Base-by-base conservation (phyloP, 208 protist genomes). In the Blechomonas ayalai region DNA sequence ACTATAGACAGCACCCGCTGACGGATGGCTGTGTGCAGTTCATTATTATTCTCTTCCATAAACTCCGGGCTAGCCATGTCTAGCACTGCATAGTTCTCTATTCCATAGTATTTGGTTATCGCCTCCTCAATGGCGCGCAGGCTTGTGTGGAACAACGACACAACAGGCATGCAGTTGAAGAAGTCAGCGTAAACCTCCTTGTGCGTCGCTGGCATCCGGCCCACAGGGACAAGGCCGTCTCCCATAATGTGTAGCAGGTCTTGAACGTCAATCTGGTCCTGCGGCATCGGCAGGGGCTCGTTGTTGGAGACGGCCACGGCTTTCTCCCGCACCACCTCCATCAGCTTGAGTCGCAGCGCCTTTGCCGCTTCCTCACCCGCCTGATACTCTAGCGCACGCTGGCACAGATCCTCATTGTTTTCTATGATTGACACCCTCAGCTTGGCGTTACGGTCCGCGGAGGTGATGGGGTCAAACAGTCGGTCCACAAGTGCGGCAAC, bases 181-280 rank as follows among this genome's bases (percentile, higher is more conserved):
- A 98, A 98, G 39, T 98, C 90, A 19, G 87, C 73, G 71, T 97
- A 98, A 7, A 97, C 85, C n/a, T 71, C 52, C 24, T 73, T 70
- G 50, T 98, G 96, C 27, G 75, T 47, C 1, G 68, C 52, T n/a
- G 79, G 59, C 29, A 97, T 67, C 41, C 73, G 84, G 26, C 89
- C 85, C 12, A 67, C 59, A 26, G 97, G 95, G 29, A 93, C 72
- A 19, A 98, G 67, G 18, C 69, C 35, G 27, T 97, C 90, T 13
- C 96, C 95, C 31, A 98, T 79, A 10, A 82, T 59, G 16, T 51
- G 39, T 2, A 91, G 48, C 29, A 90, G 62, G 13, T 74, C 57
- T 10, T 43, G 57, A 22, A 67, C 63, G 29, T 86, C 52, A 2
- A 67, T 34, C 39, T 85, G 70, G 33, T 88, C 79, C 20, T 56